Percentiles rank a stretch among this genome's conserved stretches.
Conservation (phyloP, 768 basidiomycete genomes). For the Multifurca ochricompacta region DNA sequence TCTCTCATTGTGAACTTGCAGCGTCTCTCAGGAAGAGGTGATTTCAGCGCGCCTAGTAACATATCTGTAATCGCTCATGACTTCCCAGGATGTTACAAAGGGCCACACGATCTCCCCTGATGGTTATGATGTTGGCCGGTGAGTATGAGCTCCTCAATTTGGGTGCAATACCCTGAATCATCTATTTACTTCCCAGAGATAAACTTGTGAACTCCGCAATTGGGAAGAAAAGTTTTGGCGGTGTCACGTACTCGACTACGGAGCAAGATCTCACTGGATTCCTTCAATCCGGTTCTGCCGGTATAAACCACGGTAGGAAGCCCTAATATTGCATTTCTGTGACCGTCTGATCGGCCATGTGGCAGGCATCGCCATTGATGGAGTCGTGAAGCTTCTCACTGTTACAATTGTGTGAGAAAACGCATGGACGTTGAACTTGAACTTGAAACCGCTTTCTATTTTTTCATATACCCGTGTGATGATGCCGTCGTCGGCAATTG, state of each 20-base stretch:
- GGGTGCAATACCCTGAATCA: neutral
- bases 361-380: constrained; percentile 52
- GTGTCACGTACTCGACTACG: constrained; percentile 40
- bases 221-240: constrained; percentile 34
- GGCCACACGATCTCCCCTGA: constrained; percentile 38
- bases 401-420: constrained; percentile 35
- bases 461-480: too few relatives aligned
- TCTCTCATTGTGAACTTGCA: constrained; percentile 16
- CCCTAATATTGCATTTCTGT: too few relatives aligned
- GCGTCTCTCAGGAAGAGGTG: constrained; percentile 43
- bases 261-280: constrained; percentile 41
- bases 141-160: constrained; percentile 7
- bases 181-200: constrained; percentile 26
- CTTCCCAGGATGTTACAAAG: constrained; percentile 26
- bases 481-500: too few relatives aligned
- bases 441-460: too few relatives aligned
- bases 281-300: constrained; percentile 39
- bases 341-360: constrained; percentile 22
- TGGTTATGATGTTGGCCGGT: constrained; percentile 45
- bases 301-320: constrained; percentile 41
- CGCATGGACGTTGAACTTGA: neutral
- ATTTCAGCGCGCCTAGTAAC: neutral
- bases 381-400: constrained; percentile 43
- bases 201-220: constrained; percentile 32
- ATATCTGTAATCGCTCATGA: neutral